Base-by-base conservation (phyloP, 2,329 filamentous ascomycete species). In the Aspergillus ochraceoroseus region DNA sequence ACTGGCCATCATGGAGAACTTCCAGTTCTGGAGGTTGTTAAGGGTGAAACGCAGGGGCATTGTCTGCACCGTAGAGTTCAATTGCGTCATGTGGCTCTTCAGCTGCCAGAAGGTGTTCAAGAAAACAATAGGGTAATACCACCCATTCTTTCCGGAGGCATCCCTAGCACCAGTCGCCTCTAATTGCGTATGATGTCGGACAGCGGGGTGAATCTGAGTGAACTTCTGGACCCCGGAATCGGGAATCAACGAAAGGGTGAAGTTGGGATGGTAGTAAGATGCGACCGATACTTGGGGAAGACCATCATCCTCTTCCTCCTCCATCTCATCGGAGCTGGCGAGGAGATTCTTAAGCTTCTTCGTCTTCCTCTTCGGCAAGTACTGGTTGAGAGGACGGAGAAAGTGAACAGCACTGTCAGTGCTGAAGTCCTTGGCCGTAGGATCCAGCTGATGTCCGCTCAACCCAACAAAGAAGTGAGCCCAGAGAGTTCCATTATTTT, bases 31-130 rank as follows among this genome's bases (percentile, higher is more conserved):
- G 56, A 94, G 70, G 64, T 92, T 92, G 66, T 82, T 82, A 20
- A 96, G 73, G 45, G 88, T 82, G 48, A 96, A 83, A 47, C 87
- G 85, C 47, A 96, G 71, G 2, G 89, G 87, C 17, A 95, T 71
- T 14, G 79, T 80, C 56, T 80, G 83, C 54, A 95, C 85, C 0
- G 92, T 96, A 11, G 87, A 83, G 63, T 98, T 98, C 35, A 98
- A 72, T 52, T 89, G 76, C 14, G 77, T 87, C 90, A 96, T 96
- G 55, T 96, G 87, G 48, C 76, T 82, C 61, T 79, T 86, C 49
- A 98, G 75, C 67, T 96, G 90, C 92, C 92, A 98, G 68, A 98
- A 98, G 3, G 85, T 94, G 68, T 98, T 98, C 60, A 92, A 73
- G 62, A 87, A 98, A 26, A 96, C 69, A 30, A 95, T 79, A 3